Conservation (phyloP, 202 grass and related monocot genomes). For the Carex sylvatica region DNA sequence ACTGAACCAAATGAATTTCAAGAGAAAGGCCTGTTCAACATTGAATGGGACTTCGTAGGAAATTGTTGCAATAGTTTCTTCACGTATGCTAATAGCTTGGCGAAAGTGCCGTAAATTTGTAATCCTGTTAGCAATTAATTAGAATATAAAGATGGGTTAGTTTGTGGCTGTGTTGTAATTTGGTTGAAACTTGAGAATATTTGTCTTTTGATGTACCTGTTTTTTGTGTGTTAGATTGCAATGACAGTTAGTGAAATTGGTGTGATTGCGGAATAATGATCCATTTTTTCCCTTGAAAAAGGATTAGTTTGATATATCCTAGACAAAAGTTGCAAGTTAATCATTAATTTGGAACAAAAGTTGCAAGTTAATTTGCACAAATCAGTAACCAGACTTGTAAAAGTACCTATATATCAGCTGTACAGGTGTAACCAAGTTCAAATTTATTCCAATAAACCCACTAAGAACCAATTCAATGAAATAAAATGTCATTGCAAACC, state of each 20-base stretch:
- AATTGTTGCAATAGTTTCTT: too few species aligned
- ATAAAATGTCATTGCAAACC: background rate
- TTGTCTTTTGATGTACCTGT: background rate
- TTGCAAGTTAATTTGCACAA: too few species aligned
- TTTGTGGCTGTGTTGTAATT: conserved; percentile 9
- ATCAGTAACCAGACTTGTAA: too few species aligned
- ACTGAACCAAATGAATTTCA: background rate
- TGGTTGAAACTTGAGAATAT: background rate
- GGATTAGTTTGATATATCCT: background rate
- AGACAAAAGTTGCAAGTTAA: background rate
- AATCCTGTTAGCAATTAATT: background rate
- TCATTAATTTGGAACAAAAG: too few species aligned
- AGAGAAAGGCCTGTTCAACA: background rate
- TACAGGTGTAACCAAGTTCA: background rate
- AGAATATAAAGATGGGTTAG: conserved; percentile 5
- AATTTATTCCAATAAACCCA: background rate
- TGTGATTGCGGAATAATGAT: conserved; percentile 10
- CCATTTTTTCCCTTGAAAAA: background rate
- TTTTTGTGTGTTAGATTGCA: background rate
- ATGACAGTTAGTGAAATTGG: conserved; percentile 1
- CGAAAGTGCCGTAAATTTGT: background rate
- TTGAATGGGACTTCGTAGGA: too few species aligned
- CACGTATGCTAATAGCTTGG: too few species aligned
- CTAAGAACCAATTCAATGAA: background rate
- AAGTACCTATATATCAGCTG: background rate